These are phyloP conservation scores for Camelina neglecta DNA, from an alignment of 345 rosid genomes.

Conservation along the genomic window DNA sequence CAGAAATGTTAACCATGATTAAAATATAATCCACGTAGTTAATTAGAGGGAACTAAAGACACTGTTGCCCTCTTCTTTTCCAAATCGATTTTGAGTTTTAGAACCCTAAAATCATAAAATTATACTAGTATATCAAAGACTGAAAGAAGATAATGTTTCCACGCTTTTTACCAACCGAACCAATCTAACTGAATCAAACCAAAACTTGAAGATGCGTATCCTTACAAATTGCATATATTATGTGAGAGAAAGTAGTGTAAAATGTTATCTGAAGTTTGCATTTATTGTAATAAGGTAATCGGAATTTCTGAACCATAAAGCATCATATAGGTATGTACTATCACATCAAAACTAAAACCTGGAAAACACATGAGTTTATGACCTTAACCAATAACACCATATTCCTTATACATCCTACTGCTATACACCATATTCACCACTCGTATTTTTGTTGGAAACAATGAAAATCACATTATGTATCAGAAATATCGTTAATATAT, in stretches of 20 bases:
- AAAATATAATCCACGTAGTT: no score
- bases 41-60: no score
- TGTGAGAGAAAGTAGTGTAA: neutral
- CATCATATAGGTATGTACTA: neutral
- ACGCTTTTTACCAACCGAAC: neutral
- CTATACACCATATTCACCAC: neutral
- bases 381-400: neutral
- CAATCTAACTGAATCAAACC: neutral
- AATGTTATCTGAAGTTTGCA: neutral
- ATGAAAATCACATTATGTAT: neutral
- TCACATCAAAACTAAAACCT: slow-evolving; percentile 4
- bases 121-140: no score
- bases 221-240: slow-evolving; percentile 1
- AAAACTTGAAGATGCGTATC: neutral
- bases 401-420: no score
- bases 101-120: no score
- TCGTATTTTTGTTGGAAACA: neutral
- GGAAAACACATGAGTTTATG: slow-evolving; percentile 5
- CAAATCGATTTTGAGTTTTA: no score
- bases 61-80: no score
- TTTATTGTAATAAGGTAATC: neutral
- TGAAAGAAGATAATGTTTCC: neutral
- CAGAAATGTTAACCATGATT: no score
- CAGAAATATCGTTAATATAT: neutral
- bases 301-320: neutral